Percentiles rank a stretch among this genome's conserved stretches.
Evolutionary conservation across 495 filamentous ascomycete species (phyloP).

Genomic region (Penicillium desertorum): DNA sequence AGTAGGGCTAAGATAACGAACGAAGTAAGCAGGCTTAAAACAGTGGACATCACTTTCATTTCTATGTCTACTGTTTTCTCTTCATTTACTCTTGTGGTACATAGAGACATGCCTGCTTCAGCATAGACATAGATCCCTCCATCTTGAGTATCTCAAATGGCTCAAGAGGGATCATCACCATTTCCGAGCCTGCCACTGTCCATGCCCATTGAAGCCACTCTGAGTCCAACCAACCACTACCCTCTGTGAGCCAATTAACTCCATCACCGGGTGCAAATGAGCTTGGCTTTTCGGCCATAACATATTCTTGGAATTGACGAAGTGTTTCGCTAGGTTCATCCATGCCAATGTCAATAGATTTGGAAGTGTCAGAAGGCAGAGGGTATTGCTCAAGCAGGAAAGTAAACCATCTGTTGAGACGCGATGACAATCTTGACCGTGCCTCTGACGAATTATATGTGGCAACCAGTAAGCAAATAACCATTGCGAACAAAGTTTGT

Average conservation of each 20-base stretch:
- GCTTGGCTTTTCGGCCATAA: conserved; percentile 14
- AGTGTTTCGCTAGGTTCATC: conserved; percentile 29
- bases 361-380: conserved; percentile 18
- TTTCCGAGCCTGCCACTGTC: conserved; percentile 40
- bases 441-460: conserved; percentile 22
- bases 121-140: conserved; percentile 30
- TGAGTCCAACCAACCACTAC: conserved; percentile 41
- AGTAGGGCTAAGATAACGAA: not conserved
- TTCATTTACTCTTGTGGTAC: conserved; percentile 34
- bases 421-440: conserved; percentile 26
- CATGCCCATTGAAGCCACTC: conserved; percentile 47
- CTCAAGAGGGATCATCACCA: conserved; percentile 40
- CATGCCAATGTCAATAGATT: conserved; percentile 8
- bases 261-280: conserved; percentile 17
- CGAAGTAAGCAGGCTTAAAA: no score
- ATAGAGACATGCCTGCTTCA: conserved; percentile 43
- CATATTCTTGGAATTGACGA: conserved; percentile 24
- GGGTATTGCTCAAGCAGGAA: conserved; percentile 43
- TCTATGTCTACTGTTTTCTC: not conserved
- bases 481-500: conserved; percentile 24
- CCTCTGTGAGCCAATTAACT: conserved; percentile 24
- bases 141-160: conserved; percentile 34
- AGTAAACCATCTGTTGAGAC: conserved; percentile 37
- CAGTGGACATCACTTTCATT: not conserved
- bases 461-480: conserved; percentile 23